These are phyloP conservation scores for Keithomyces neogunnii DNA, from an alignment of 2,329 filamentous ascomycete species.

Conservation along the genomic window DNA sequence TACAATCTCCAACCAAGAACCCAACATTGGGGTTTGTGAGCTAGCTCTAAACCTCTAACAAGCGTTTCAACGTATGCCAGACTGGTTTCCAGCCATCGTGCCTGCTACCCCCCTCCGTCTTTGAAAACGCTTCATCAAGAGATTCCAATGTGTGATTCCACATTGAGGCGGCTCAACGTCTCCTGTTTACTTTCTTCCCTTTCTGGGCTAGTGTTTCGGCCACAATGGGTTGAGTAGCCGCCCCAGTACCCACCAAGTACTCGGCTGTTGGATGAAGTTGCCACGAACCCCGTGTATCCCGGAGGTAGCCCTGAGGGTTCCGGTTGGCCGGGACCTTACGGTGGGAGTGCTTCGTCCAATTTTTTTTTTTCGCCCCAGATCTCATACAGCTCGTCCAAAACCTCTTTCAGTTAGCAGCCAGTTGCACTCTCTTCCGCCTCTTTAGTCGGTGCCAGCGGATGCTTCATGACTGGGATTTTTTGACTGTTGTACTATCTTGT, in stretches of 20 bases:
- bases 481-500: constrained; percentile 12
- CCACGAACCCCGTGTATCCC: background rate
- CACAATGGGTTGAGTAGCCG: background rate
- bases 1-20: too few relatives aligned
- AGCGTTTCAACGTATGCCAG: too few relatives aligned
- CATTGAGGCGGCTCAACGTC: background rate
- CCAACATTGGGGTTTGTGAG: too few relatives aligned
- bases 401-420: background rate
- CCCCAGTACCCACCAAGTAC: background rate
- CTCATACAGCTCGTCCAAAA: background rate
- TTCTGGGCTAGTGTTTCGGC: constrained; percentile 15
- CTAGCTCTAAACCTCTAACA: too few relatives aligned
- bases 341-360: constrained; percentile 17
- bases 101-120: too few relatives aligned
- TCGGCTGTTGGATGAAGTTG: background rate
- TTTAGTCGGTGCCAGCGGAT: constrained; percentile 15
- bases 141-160: too few relatives aligned
- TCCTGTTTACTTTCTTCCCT: constrained; percentile 22
- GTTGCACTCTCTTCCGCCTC: constrained; percentile 11
- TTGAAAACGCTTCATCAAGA: too few relatives aligned
- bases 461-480: constrained; percentile 17
- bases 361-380: constrained; percentile 13
- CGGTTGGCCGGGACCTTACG: constrained; percentile 20
- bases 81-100: too few relatives aligned
- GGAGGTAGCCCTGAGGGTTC: constrained; percentile 4